Percentiles rank a stretch among this genome's conserved stretches.
These are phyloP conservation scores for Garcileccinum viscosum DNA, from an alignment of 1,284 basidiomycete genomes.

Conservation along the genomic window DNA sequence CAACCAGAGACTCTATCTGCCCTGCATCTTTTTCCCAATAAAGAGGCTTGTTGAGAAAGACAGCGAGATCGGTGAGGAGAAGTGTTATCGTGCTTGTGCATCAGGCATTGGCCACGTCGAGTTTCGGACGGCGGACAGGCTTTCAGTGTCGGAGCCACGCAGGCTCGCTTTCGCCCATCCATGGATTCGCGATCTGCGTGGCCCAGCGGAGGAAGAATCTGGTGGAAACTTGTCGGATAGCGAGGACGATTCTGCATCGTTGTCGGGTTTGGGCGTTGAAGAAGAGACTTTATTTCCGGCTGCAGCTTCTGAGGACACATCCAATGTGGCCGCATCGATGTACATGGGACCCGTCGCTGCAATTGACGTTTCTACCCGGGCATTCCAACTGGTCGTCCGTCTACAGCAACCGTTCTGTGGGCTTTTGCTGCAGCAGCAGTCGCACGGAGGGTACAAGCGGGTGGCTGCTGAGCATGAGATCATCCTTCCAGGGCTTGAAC, in stretches of 20 bases:
- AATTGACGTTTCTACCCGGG: neutral
- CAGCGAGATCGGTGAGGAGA: neutral
- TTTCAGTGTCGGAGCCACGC: neutral
- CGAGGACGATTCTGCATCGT: neutral
- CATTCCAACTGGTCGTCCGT: neutral
- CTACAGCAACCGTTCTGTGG: constrained; percentile 8
- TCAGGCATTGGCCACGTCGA: neutral
- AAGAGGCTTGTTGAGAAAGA: neutral
- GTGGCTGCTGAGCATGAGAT: constrained; percentile 12
- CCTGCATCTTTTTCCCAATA: neutral
- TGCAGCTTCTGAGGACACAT: neutral
- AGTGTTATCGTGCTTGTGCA: neutral
- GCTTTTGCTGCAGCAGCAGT: constrained; percentile 6
- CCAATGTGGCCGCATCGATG: neutral
- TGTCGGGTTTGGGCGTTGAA: neutral
- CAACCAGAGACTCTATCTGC: neutral
- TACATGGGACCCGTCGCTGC: neutral
- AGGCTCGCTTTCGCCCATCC: neutral
- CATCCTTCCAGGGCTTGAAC: neutral
- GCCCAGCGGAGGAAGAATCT: neutral
- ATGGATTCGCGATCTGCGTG: neutral
- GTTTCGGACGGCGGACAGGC: neutral
- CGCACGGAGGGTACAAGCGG: neutral
- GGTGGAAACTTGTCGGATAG: neutral
- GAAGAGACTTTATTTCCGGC: neutral